These are phyloP conservation scores for Gilbertella persicaria DNA, from an alignment of 371 early-diverging fungal species.

Conservation along the genomic window DNA sequence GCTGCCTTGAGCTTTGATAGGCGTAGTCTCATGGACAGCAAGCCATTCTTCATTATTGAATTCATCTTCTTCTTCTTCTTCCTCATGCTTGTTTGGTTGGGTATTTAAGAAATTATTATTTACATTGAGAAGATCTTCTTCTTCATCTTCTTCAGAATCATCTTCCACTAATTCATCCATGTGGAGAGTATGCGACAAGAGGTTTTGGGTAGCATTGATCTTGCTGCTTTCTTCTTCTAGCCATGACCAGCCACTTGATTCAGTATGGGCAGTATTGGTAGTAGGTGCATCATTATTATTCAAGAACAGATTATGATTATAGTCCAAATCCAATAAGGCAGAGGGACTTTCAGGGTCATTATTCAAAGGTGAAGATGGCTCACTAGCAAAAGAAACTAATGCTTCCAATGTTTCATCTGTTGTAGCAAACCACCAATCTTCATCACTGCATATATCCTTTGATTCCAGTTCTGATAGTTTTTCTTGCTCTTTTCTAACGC, in stretches of 20 bases:
- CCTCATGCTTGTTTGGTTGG: neutral
- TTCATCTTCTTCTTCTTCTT: neutral
- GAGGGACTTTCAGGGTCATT: neutral
- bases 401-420: neutral
- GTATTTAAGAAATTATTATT: neutral
- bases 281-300: neutral
- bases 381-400: neutral
- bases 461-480: neutral
- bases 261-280: no score
- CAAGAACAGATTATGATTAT: neutral
- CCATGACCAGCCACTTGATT: neutral
- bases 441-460: neutral
- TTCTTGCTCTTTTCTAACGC: neutral
- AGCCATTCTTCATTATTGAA: no score
- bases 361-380: neutral
- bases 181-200: neutral
- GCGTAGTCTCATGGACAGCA: no score
- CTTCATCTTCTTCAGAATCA: neutral
- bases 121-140: neutral
- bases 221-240: neutral
- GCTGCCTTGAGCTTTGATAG: no score
- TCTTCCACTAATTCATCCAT: neutral
- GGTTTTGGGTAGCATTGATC: neutral
- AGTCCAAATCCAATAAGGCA: neutral
- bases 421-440: neutral